Percentiles rank a stretch among this genome's conserved stretches.
These are phyloP conservation scores for Akebia trifoliata DNA, from an alignment of 164 flowering plant species.

Conservation along the genomic window DNA sequence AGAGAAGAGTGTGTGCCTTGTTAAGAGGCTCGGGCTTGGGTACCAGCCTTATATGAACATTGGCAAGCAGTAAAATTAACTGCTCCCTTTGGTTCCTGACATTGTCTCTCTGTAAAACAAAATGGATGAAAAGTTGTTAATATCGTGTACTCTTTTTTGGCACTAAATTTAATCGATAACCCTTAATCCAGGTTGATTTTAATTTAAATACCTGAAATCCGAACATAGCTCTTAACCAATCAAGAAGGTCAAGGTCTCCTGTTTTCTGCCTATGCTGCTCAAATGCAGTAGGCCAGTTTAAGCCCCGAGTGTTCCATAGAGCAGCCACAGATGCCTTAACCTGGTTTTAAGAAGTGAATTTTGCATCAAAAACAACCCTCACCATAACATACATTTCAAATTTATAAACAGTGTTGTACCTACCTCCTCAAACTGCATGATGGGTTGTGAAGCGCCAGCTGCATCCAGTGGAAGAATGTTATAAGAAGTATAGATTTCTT, in stretches of 20 bases:
- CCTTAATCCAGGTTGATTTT: not conserved
- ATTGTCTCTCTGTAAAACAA: conserved; percentile 71
- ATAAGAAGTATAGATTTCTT: conserved; percentile 83
- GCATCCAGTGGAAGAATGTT: conserved; percentile 97
- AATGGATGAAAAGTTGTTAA: conserved; percentile 10
- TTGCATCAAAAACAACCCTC: too few species aligned
- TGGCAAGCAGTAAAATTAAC: conserved; percentile 76
- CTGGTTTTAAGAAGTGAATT: conserved; percentile 29
- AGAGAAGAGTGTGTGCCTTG: conserved; percentile 42
- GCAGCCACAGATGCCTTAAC: conserved; percentile 92
- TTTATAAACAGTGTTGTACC: too few species aligned
- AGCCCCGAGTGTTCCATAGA: conserved; percentile 68
- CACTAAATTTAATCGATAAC: not conserved
- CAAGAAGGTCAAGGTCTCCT: conserved; percentile 85
- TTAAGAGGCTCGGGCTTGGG: conserved; percentile 94
- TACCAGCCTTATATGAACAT: conserved; percentile 71
- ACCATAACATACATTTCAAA: too few species aligned
- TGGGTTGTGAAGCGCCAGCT: conserved; percentile 86
- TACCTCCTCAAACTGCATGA: conserved; percentile 98
- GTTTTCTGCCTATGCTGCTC: conserved; percentile 75
- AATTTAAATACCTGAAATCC: conserved; percentile 77
- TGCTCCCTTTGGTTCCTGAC: conserved; percentile 98
- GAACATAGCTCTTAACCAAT: conserved; percentile 98
- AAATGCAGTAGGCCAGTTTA: conserved; percentile 80
- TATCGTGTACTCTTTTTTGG: not conserved